These are phyloP conservation scores for Pulveroboletus sp. DNA, from an alignment of 768 basidiomycete species.

Conservation along the genomic window DNA sequence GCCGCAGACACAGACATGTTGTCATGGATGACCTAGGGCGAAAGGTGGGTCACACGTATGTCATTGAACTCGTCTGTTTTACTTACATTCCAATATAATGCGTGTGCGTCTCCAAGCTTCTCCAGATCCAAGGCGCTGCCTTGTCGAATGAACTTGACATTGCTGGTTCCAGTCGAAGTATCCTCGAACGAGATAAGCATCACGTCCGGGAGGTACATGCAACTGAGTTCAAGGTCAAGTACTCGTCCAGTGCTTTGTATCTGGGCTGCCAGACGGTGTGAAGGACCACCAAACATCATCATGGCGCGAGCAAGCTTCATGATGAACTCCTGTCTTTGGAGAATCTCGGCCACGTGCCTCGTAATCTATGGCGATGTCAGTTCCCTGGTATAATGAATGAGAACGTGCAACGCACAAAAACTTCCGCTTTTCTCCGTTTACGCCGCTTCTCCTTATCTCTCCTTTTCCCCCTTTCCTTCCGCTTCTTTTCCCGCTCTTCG, in stretches of 20 bases:
- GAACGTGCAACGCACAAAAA: slow-evolving; percentile 55
- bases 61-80: not conserved
- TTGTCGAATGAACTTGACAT: slow-evolving; percentile 76
- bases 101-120: slow-evolving; percentile 68
- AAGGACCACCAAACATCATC: slow-evolving; percentile 87
- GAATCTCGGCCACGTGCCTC: slow-evolving; percentile 77
- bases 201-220: slow-evolving; percentile 72
- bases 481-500: slow-evolving; percentile 27
- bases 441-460: slow-evolving; percentile 39
- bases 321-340: slow-evolving; percentile 80
- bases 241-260: slow-evolving; percentile 75
- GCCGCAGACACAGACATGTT: slow-evolving; percentile 71
- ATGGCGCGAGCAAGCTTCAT: slow-evolving; percentile 79
- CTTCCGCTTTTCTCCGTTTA: slow-evolving; percentile 68
- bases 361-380: slow-evolving; percentile 52
- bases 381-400: not conserved
- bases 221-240: slow-evolving; percentile 67
- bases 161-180: slow-evolving; percentile 70
- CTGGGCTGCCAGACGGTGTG: slow-evolving; percentile 79
- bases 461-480: slow-evolving; percentile 34
- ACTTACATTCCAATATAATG: slow-evolving; percentile 69
- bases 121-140: slow-evolving; percentile 67
- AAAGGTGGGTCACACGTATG: slow-evolving; percentile 1
- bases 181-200: slow-evolving; percentile 85
- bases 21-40: slow-evolving; percentile 73